Evolutionary conservation across 768 basidiomycete genomes (phyloP).

Genomic region (Clathrus columnatus): DNA sequence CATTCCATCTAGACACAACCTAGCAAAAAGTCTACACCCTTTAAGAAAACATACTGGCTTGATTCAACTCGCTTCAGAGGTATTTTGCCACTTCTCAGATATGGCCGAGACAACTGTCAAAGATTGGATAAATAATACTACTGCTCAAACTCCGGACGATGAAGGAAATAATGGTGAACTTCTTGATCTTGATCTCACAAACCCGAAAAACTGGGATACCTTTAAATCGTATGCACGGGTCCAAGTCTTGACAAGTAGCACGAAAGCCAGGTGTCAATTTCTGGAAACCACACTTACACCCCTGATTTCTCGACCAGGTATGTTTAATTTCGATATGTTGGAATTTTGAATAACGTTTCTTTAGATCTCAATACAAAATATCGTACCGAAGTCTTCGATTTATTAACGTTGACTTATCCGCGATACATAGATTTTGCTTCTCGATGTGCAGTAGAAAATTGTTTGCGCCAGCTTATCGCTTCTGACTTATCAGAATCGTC

Average conservation of each 20-base stretch:
- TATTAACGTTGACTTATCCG: conserved; percentile 69
- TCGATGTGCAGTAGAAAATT: conserved; percentile 54
- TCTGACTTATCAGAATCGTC: neutral
- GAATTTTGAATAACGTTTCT: conserved; percentile 1
- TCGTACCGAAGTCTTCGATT: conserved; percentile 58
- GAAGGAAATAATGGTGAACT: conserved; percentile 19
- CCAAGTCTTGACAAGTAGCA: conserved; percentile 41
- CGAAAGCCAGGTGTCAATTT: conserved; percentile 48
- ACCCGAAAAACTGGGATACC: conserved; percentile 45
- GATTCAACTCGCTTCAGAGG: neutral
- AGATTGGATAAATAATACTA: conserved; percentile 53
- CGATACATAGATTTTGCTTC: conserved; percentile 70
- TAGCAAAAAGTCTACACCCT: no score
- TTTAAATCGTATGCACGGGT: conserved; percentile 47
- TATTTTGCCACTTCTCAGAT: neutral
- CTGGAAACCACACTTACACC: conserved; percentile 52
- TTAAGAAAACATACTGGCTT: no score
- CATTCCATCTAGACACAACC: no score
- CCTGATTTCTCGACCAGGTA: conserved; percentile 51
- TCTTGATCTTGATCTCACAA: conserved; percentile 46
- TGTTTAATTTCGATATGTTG: conserved; percentile 16
- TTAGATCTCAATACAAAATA: conserved; percentile 55
- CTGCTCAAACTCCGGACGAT: conserved; percentile 21
- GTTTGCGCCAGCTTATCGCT: neutral
- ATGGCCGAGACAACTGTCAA: conserved; percentile 45